A percentile compares a stretch with the other conserved stretches of the same genome.
phyloP scores from a whole-genome alignment of 2,329 filamentous ascomycete species.

The Hypoxylon rubiginosum region DNA sequence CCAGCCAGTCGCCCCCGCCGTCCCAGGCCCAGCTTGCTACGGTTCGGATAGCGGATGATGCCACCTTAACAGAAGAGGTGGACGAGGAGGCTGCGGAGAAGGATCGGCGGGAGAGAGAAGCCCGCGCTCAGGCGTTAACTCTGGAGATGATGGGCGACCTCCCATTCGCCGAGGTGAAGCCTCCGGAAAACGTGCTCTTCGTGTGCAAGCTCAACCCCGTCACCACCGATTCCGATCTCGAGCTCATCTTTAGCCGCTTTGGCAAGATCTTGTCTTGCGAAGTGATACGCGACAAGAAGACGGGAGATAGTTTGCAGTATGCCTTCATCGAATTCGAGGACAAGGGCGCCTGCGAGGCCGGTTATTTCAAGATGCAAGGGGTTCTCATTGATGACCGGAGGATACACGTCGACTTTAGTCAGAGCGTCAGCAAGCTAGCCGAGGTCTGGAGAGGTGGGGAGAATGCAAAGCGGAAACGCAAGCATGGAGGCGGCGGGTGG shows the following conservation, averaged over 20 bases:
- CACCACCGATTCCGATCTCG: conserved; percentile 92
- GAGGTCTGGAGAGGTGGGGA: conserved; percentile 90
- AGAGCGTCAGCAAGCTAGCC: conserved; percentile 89
- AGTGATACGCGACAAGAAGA: conserved; percentile 93
- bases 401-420: conserved; percentile 98
- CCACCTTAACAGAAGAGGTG: conserved; percentile 76
- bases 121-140: conserved; percentile 91
- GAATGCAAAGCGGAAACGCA: conserved; percentile 78
- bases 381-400: conserved; percentile 97
- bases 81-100: conserved; percentile 87
- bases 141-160: conserved; percentile 98
- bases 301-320: conserved; percentile 95
- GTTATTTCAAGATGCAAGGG: conserved; percentile 99
- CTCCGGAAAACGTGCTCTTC: conserved; percentile 96
- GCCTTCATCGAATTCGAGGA: conserved; percentile 98
- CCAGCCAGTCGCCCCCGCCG: conserved; percentile 83
- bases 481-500: conserved; percentile 78
- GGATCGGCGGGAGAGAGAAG: conserved; percentile 86
- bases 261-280: conserved; percentile 96
- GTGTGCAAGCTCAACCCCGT: conserved; percentile 99
- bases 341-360: conserved; percentile 91
- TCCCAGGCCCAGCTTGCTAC: conserved; percentile 89
- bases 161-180: conserved; percentile 96
- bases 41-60: conserved; percentile 91
- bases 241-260: conserved; percentile 97